A percentile compares a stretch with the other conserved stretches of the same genome.
Conservation (phyloP, 495 filamentous ascomycete genomes). For the Podospora pseudocomata region DNA sequence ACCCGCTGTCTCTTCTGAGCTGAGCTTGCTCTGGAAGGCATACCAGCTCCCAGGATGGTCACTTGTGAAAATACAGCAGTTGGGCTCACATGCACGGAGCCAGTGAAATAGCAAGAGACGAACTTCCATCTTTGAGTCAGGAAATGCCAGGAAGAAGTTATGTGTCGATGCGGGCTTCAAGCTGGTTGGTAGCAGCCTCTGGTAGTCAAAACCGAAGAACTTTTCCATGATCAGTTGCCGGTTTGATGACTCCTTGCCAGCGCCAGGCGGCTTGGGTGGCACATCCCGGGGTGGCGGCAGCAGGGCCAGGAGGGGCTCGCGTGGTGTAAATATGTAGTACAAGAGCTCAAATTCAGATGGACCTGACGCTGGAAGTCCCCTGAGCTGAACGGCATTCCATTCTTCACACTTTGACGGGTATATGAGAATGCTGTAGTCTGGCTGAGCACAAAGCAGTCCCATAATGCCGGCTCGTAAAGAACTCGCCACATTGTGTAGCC, state of each 20-base stretch:
- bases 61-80: slow-evolving; percentile 28
- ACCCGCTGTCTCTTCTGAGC: slow-evolving; percentile 14
- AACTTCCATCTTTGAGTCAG: slow-evolving; percentile 12
- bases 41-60: slow-evolving; percentile 29
- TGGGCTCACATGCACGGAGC: slow-evolving; percentile 29
- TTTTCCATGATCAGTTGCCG: slow-evolving; percentile 25
- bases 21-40: slow-evolving; percentile 20
- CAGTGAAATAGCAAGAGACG: slow-evolving; percentile 24
- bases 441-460: slow-evolving; percentile 31
- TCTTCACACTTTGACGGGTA: slow-evolving; percentile 40
- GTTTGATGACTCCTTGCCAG: neutral
- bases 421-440: slow-evolving; percentile 38
- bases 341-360: slow-evolving; percentile 29
- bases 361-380: slow-evolving; percentile 21
- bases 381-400: slow-evolving; percentile 31
- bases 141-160: slow-evolving; percentile 35
- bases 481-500: slow-evolving; percentile 30
- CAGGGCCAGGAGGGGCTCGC: neutral
- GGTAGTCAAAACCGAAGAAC: slow-evolving; percentile 28
- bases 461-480: slow-evolving; percentile 31
- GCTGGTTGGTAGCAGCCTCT: slow-evolving; percentile 23
- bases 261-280: neutral
- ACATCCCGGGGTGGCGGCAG: slow-evolving; percentile 3
- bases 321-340: slow-evolving; percentile 34
- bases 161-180: slow-evolving; percentile 1